phyloP scores from a whole-genome alignment of 2,329 filamentous ascomycete species.

The Hypocrella siamensis region DNA sequence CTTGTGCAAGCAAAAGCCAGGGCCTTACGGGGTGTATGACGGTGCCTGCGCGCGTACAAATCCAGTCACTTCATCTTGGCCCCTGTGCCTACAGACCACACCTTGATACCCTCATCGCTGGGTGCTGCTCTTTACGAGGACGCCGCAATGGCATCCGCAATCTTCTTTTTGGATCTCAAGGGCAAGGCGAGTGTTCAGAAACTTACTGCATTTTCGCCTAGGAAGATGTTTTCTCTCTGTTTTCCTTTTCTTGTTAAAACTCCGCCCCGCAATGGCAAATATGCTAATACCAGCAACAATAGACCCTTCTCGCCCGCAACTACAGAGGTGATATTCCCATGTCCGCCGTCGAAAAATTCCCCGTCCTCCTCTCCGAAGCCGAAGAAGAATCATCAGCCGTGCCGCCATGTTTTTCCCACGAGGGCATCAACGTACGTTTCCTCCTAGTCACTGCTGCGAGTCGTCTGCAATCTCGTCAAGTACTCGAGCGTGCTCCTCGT shows the following conservation, averaged over 20 bases:
- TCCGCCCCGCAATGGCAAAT: not conserved
- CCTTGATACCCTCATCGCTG: conserved; percentile 1
- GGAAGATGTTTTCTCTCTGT: not conserved
- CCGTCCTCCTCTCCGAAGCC: conserved; percentile 85
- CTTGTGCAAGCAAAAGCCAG: too few species aligned
- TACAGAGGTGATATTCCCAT: conserved; percentile 98
- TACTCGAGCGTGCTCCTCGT: not conserved
- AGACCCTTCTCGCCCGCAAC: conserved; percentile 97
- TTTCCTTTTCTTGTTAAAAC: not conserved
- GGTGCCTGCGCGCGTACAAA: not conserved
- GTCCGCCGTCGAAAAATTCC: conserved; percentile 97
- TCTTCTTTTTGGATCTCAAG: conserved; percentile 99
- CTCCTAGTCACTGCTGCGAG: not conserved
- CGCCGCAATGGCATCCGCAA: conserved; percentile 72
- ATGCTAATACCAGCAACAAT: conserved; percentile 3
- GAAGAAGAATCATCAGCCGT: conserved; percentile 98
- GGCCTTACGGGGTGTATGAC: too few species aligned
- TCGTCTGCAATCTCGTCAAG: not conserved
- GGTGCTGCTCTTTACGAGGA: too few species aligned
- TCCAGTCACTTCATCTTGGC: conserved; percentile 4
- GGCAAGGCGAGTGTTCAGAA: conserved; percentile 62
- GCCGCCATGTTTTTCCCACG: conserved; percentile 92
- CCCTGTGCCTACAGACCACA: conserved; percentile 12
- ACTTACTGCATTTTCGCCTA: too few species aligned
- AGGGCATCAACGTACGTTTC: conserved; percentile 81